Conservation (phyloP, 768 basidiomycete species). For the Phylloporus arenicola region DNA sequence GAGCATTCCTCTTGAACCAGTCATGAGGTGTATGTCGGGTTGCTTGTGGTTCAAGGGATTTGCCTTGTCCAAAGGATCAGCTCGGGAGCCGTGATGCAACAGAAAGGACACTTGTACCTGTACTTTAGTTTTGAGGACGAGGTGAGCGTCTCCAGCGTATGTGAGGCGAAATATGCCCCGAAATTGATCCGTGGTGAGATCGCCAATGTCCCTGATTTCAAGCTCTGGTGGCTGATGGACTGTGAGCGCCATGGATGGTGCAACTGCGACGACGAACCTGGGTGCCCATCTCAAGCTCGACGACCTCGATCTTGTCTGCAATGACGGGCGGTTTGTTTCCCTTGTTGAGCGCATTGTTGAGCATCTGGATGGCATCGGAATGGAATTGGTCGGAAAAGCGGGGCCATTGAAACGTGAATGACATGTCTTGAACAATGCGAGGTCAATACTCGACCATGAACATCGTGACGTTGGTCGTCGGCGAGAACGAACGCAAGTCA, state of each 20-base stretch:
- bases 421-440: too few species aligned
- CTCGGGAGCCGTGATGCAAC: neutral
- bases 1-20: conserved; percentile 80
- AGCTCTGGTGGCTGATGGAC: conserved; percentile 84
- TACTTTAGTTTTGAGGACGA: conserved; percentile 84
- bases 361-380: conserved; percentile 92
- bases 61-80: conserved; percentile 47
- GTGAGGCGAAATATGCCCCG: conserved; percentile 94
- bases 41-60: conserved; percentile 94
- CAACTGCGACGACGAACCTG: conserved; percentile 50
- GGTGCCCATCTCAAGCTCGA: conserved; percentile 98
- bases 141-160: conserved; percentile 89
- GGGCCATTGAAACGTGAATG: conserved; percentile 94
- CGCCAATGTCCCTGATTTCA: conserved; percentile 96
- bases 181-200: conserved; percentile 92
- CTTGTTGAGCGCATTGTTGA: conserved; percentile 94
- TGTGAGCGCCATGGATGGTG: neutral
- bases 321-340: conserved; percentile 97
- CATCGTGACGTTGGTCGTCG: conserved; percentile 15
- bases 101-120: conserved; percentile 50
- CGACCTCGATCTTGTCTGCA: conserved; percentile 94
- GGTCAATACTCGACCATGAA: conserved; percentile 7
- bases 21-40: conserved; percentile 83
- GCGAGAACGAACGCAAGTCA: conserved; percentile 11
- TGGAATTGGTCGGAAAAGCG: conserved; percentile 96